phyloP scores from a whole-genome alignment of 1,284 basidiomycete species.

The Microbotryum lychnidis-dioicae region DNA sequence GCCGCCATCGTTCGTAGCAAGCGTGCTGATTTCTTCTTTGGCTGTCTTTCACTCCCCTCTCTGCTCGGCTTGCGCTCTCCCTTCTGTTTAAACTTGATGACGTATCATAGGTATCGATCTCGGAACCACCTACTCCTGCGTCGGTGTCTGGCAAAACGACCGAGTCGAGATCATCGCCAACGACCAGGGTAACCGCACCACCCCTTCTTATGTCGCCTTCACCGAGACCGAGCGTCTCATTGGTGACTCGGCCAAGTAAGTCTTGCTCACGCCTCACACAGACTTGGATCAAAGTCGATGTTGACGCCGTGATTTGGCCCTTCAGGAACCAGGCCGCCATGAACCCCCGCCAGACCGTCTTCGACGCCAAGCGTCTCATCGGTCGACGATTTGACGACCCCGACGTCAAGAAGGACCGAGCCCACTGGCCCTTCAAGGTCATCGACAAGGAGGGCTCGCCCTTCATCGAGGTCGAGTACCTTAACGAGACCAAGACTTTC shows the following conservation, averaged over 20 bases:
- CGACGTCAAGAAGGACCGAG: slow-evolving; percentile 55
- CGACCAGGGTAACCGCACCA: slow-evolving; percentile 89
- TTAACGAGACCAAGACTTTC: slow-evolving; percentile 53
- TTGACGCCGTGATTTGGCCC: neutral
- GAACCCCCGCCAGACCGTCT: slow-evolving; percentile 89
- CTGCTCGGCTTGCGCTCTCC: neutral
- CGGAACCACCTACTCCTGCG: slow-evolving; percentile 46
- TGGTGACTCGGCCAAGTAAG: slow-evolving; percentile 60
- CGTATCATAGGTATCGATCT: slow-evolving; percentile 28
- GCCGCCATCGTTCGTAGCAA: neutral
- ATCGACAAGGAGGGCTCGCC: slow-evolving; percentile 53
- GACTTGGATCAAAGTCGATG: too few relatives aligned
- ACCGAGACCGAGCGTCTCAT: slow-evolving; percentile 95
- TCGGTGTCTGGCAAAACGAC: slow-evolving; percentile 97
- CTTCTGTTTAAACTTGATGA: neutral
- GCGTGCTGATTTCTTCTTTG: slow-evolving; percentile 3
- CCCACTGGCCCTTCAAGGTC: slow-evolving; percentile 64
- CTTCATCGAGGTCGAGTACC: slow-evolving; percentile 52
- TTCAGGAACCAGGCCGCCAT: slow-evolving; percentile 62
- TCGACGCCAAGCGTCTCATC: slow-evolving; percentile 92
- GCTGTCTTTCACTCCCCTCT: neutral
- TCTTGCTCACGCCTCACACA: neutral
- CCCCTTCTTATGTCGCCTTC: slow-evolving; percentile 98
- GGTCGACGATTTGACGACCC: slow-evolving; percentile 80
- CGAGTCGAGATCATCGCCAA: slow-evolving; percentile 85